Conservation (phyloP, 768 basidiomycete species). For the Leccinum sublutescens region DNA sequence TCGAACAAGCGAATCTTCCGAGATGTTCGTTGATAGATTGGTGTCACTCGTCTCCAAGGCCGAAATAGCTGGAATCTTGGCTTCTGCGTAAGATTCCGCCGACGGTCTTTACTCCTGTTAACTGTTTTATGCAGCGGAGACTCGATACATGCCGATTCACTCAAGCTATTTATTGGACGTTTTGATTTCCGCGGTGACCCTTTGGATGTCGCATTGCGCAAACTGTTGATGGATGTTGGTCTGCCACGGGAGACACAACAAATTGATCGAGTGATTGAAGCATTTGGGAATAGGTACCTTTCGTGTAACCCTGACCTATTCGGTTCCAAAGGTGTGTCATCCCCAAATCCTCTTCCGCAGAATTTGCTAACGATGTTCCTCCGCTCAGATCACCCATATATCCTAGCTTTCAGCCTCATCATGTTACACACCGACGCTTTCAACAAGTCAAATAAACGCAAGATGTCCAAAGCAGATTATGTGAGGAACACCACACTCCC, state of each 20-base stretch:
- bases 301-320: conserved; percentile 83
- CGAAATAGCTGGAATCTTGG: conserved; percentile 78
- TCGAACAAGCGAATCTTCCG: conserved; percentile 63
- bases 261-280: conserved; percentile 96
- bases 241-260: conserved; percentile 97
- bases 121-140: conserved; percentile 54
- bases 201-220: conserved; percentile 88
- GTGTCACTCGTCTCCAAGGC: conserved; percentile 63
- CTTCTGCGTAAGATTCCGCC: conserved; percentile 61
- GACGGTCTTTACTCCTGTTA: conserved; percentile 4
- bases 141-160: conserved; percentile 62
- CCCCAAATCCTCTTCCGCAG: neutral
- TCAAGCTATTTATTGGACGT: conserved; percentile 66
- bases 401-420: conserved; percentile 94
- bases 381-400: conserved; percentile 82
- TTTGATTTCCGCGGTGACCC: conserved; percentile 82
- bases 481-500: conserved; percentile 88
- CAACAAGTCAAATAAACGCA: conserved; percentile 95
- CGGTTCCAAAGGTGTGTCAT: conserved; percentile 60
- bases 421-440: conserved; percentile 99
- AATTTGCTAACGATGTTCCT: neutral
- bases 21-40: conserved; percentile 66
- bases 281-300: conserved; percentile 83
- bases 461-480: conserved; percentile 96
- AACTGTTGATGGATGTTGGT: conserved; percentile 85